These are phyloP conservation scores for Astragalus glycyphyllos DNA, from an alignment of 306 rosid genomes.

Conservation along the genomic window DNA sequence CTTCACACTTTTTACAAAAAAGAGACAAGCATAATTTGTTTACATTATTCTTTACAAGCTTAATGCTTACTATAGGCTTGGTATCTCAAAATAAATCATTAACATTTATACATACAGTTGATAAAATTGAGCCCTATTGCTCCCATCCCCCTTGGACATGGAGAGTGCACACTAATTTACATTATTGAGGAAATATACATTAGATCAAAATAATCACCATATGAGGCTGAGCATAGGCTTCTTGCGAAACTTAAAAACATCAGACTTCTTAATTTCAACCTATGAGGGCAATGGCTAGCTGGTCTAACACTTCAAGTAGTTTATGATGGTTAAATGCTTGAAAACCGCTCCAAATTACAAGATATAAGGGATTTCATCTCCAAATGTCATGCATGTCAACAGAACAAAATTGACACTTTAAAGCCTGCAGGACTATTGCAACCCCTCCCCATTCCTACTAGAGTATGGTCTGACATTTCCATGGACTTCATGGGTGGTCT, in stretches of 20 bases:
- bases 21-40: neutral
- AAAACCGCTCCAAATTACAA: no score
- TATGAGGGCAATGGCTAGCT: no score
- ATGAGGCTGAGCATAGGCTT: constrained; percentile 62
- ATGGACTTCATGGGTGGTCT: no score
- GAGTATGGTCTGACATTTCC: no score
- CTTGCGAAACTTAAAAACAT: constrained; percentile 46
- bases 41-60: constrained; percentile 20
- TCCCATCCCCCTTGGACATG: constrained; percentile 23
- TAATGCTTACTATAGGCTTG: constrained; percentile 26
- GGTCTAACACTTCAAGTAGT: no score
- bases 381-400: no score
- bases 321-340: no score
- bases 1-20: constrained; percentile 19
- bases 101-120: constrained; percentile 30
- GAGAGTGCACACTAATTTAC: constrained; percentile 20
- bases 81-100: constrained; percentile 5
- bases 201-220: constrained; percentile 54
- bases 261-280: no score
- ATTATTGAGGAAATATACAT: neutral
- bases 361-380: no score
- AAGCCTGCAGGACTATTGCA: no score
- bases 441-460: no score
- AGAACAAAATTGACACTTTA: no score
- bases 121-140: constrained; percentile 11